phyloP scores from a whole-genome alignment of 768 basidiomycete genomes.

The Psilocybe cyanescens region DNA sequence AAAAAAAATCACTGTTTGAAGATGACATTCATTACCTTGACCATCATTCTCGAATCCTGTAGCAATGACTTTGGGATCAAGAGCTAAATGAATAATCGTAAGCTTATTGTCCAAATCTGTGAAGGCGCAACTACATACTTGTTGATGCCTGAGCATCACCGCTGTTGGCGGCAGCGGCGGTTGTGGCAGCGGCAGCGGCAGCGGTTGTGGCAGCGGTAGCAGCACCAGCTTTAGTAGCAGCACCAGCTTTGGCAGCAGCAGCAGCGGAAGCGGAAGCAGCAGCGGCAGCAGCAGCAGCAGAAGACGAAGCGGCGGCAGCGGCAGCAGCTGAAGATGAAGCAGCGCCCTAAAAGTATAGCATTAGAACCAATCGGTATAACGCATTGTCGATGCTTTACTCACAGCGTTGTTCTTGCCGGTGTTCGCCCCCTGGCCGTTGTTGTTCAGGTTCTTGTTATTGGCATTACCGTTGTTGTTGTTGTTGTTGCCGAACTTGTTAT shows the following conservation, averaged over 20 bases:
- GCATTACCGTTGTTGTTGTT: conserved; percentile 14
- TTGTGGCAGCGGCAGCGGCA: conserved; percentile 10
- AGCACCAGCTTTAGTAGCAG: neutral
- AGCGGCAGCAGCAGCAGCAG: conserved; percentile 16
- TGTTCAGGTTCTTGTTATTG: conserved; percentile 16
- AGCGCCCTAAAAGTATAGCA: conserved; percentile 11
- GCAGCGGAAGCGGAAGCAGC: conserved; percentile 11
- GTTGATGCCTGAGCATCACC: conserved; percentile 49
- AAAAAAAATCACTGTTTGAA: neutral
- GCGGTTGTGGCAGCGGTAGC: conserved; percentile 5
- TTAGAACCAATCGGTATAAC: neutral
- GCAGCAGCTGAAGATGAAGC: conserved; percentile 13
- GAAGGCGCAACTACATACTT: conserved; percentile 24
- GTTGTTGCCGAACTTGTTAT: conserved; percentile 15
- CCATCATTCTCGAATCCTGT: conserved; percentile 60
- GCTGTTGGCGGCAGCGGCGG: conserved; percentile 24
- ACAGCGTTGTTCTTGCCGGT: conserved; percentile 5
- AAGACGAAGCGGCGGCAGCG: conserved; percentile 1
- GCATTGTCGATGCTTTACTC: neutral
- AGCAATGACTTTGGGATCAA: conserved; percentile 54
- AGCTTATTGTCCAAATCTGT: neutral
- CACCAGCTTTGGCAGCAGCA: conserved; percentile 1
- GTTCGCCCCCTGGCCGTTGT: conserved; percentile 6
- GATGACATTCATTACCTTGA: conserved; percentile 25
- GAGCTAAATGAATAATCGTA: conserved; percentile 22